These are phyloP conservation scores for Hypsizygus ulmarius DNA, from an alignment of 1,284 basidiomycete genomes.

Conservation along the genomic window DNA sequence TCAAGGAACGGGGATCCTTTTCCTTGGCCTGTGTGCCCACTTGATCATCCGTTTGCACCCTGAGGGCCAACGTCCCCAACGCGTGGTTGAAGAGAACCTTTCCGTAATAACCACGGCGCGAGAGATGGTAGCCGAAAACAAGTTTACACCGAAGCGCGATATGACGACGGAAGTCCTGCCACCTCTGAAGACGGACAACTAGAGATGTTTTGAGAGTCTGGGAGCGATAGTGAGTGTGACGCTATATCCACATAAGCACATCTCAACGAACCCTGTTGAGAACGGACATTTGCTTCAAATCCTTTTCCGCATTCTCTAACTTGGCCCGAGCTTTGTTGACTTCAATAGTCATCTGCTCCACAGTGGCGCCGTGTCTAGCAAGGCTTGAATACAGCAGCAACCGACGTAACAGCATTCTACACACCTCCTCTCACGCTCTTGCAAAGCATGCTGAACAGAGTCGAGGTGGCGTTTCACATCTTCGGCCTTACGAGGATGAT, in stretches of 20 bases:
- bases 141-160: slow-evolving; percentile 85
- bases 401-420: slow-evolving; percentile 17
- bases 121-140: slow-evolving; percentile 81
- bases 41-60: slow-evolving; percentile 80
- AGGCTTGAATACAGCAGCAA: not conserved
- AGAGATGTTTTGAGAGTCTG: slow-evolving; percentile 68
- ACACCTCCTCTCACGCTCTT: slow-evolving; percentile 67
- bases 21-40: slow-evolving; percentile 58
- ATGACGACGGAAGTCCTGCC: slow-evolving; percentile 85
- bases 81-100: slow-evolving; percentile 85
- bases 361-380: slow-evolving; percentile 68
- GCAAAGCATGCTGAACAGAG: slow-evolving; percentile 63
- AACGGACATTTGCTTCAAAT: slow-evolving; percentile 57
- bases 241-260: not conserved
- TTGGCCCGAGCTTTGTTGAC: slow-evolving; percentile 60
- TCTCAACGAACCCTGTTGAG: slow-evolving; percentile 57
- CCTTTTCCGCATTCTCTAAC: slow-evolving; percentile 55
- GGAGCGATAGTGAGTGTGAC: slow-evolving; percentile 1
- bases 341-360: slow-evolving; percentile 75
- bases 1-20: slow-evolving; percentile 81
- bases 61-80: slow-evolving; percentile 62
- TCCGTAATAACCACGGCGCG: slow-evolving; percentile 83
- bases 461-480: slow-evolving; percentile 62
- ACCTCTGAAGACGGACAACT: slow-evolving; percentile 63
- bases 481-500: slow-evolving; percentile 53